These are phyloP conservation scores for Tricladium varicosporioides DNA, from an alignment of 2,329 filamentous ascomycete genomes.

Conservation along the genomic window DNA sequence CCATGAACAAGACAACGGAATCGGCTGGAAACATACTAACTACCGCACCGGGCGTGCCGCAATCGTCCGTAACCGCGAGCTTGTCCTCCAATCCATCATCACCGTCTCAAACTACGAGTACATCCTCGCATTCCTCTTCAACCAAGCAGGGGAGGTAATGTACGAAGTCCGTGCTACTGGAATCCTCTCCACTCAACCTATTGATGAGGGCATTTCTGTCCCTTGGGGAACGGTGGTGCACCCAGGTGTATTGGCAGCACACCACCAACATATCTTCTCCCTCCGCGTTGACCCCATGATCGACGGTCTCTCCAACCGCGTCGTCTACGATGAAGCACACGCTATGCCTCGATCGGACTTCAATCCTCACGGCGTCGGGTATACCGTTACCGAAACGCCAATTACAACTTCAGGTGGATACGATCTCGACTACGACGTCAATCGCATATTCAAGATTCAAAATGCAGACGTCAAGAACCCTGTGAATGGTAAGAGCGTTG, in stretches of 20 bases:
- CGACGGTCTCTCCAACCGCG: slow-evolving; percentile 53
- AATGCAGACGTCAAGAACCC: slow-evolving; percentile 51
- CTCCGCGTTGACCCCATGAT: slow-evolving; percentile 62
- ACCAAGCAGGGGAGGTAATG: slow-evolving; percentile 64
- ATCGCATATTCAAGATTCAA: slow-evolving; percentile 58
- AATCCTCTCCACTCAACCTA: slow-evolving; percentile 65
- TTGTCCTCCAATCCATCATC: slow-evolving; percentile 69
- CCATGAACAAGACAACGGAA: slow-evolving; percentile 68
- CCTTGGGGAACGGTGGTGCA: slow-evolving; percentile 68
- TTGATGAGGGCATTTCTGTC: slow-evolving; percentile 62
- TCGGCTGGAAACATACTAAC: slow-evolving; percentile 70
- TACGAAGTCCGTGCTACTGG: slow-evolving; percentile 70
- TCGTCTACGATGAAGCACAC: slow-evolving; percentile 58
- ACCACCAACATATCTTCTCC: slow-evolving; percentile 78
- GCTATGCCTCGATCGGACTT: slow-evolving; percentile 54
- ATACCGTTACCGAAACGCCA: slow-evolving; percentile 47
- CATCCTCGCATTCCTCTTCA: slow-evolving; percentile 69
- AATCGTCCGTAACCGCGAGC: slow-evolving; percentile 60
- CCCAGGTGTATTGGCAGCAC: slow-evolving; percentile 64
- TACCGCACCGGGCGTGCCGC: slow-evolving; percentile 62
- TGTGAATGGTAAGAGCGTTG: slow-evolving; percentile 51
- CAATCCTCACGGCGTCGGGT: slow-evolving; percentile 53
- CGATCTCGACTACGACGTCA: slow-evolving; percentile 45
- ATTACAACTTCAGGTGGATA: slow-evolving; percentile 46
- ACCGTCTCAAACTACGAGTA: slow-evolving; percentile 74